Conservation (phyloP, 257 asterid species). For the Capsicum baccatum region DNA sequence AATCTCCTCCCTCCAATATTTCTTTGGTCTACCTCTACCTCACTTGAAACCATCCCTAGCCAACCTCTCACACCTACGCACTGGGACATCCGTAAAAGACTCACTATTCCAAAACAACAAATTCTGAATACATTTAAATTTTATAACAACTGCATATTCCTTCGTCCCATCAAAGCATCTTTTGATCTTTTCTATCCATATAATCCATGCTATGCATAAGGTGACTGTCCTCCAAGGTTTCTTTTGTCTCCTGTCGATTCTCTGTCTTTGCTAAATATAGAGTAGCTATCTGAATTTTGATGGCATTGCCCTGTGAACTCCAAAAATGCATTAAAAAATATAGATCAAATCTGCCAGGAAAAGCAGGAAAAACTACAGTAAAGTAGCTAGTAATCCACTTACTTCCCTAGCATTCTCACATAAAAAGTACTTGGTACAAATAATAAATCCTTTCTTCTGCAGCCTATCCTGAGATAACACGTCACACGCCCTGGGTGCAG, state of each 20-base stretch:
- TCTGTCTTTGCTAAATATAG: too few species aligned
- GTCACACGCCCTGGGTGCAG: too few species aligned
- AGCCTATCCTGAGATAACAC: background rate
- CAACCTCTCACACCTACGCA: too few species aligned
- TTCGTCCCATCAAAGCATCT: background rate
- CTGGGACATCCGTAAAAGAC: too few species aligned
- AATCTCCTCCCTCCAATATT: too few species aligned
- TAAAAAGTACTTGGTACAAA: too few species aligned
- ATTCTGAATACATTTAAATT: background rate
- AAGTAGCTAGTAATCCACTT: background rate
- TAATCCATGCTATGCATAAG: constrained; percentile 11
- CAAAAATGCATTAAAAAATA: background rate
- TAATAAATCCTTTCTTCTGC: background rate
- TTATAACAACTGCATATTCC: background rate
- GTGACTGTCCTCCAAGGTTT: background rate
- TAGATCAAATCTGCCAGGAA: background rate
- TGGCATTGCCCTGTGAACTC: background rate
- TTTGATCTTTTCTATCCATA: constrained; percentile 6
- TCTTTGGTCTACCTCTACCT: too few species aligned
- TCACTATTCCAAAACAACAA: background rate
- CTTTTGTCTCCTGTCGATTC: too few species aligned
- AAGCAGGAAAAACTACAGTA: too few species aligned
- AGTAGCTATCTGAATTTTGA: background rate
- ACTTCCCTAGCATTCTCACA: too few species aligned
- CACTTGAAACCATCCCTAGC: too few species aligned